Percentiles rank a stretch among this genome's conserved stretches.
Evolutionary conservation across 2,329 filamentous ascomycete species (phyloP).

Genomic region (Fusarium pseudonygamai): DNA sequence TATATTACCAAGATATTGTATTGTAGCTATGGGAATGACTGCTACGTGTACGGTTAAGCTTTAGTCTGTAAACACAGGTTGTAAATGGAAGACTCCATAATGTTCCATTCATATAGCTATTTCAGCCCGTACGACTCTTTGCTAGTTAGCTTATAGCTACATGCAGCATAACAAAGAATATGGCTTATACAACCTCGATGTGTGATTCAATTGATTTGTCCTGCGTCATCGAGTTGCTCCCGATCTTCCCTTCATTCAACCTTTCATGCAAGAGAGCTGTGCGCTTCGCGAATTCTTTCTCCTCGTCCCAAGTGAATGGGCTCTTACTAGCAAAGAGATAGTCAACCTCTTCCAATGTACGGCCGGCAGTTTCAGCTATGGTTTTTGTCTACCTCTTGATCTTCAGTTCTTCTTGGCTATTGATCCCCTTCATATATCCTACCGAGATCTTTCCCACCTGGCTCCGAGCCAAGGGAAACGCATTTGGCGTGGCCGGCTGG

Average conservation of each 20-base stretch:
- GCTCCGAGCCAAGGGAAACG: conserved; percentile 43
- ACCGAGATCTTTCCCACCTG: conserved; percentile 46
- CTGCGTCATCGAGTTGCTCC: background rate
- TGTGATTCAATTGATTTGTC: background rate
- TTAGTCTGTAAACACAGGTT: too few species aligned
- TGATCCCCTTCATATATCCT: conserved; percentile 45
- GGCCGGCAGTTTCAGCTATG: conserved; percentile 31
- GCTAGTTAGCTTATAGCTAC: background rate
- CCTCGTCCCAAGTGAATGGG: conserved; percentile 2
- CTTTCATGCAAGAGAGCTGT: background rate
- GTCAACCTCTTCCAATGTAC: conserved; percentile 7
- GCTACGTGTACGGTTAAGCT: too few species aligned
- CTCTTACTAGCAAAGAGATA: conserved; percentile 13
- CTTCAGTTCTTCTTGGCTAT: conserved; percentile 45
- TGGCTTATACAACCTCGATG: background rate
- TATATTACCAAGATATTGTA: too few species aligned
- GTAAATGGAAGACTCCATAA: too few species aligned
- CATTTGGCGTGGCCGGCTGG: conserved; percentile 43
- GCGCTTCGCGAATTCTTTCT: conserved; percentile 6
- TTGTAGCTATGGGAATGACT: too few species aligned
- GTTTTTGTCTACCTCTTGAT: conserved; percentile 45
- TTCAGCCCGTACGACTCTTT: too few species aligned
- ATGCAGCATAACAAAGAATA: background rate
- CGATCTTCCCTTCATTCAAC: background rate
- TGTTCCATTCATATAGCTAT: too few species aligned